A percentile compares a stretch with the other conserved stretches of the same genome.
Conservation (phyloP, 768 basidiomycete species). For the Leccinum fibrillosum region DNA sequence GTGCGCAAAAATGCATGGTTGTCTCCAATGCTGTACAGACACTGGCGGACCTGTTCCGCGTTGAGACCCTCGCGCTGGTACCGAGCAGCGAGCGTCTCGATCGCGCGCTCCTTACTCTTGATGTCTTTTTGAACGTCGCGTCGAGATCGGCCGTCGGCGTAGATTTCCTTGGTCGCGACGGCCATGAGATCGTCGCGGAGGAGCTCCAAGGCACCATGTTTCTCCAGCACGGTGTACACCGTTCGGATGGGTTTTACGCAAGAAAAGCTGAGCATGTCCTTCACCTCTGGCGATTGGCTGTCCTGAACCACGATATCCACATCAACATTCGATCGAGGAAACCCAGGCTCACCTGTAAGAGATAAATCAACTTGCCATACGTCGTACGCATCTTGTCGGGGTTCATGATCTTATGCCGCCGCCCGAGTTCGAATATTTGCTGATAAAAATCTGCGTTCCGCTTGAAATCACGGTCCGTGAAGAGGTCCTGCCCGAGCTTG, state of each 20-base stretch:
- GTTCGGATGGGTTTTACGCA: conserved; percentile 78
- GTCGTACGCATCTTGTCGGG: conserved; percentile 90
- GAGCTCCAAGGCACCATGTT: conserved; percentile 59
- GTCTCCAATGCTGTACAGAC: conserved; percentile 85
- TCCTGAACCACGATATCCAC: conserved; percentile 46
- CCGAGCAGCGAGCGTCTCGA: conserved; percentile 65
- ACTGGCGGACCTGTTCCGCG: conserved; percentile 70
- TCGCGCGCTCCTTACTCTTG: conserved; percentile 79
- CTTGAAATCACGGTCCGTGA: conserved; percentile 77
- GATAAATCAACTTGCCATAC: conserved; percentile 82
- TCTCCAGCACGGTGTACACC: conserved; percentile 65
- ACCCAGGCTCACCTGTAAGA: conserved; percentile 59
- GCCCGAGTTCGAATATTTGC: conserved; percentile 74
- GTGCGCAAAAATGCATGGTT: conserved; percentile 85
- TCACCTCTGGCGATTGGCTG: conserved; percentile 80
- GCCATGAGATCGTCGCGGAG: conserved; percentile 76
- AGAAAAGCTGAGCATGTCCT: conserved; percentile 74
- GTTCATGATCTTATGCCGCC: conserved; percentile 89
- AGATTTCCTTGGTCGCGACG: conserved; percentile 79
- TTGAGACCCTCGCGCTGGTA: conserved; percentile 58
- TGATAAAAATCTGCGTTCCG: conserved; percentile 80
- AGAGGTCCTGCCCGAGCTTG: conserved; percentile 84
- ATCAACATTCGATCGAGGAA: not conserved
- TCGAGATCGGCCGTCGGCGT: conserved; percentile 63
- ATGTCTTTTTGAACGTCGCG: conserved; percentile 85